Conservation (phyloP, 2,329 filamentous ascomycete species). For the Diaporthe vexans region DNA sequence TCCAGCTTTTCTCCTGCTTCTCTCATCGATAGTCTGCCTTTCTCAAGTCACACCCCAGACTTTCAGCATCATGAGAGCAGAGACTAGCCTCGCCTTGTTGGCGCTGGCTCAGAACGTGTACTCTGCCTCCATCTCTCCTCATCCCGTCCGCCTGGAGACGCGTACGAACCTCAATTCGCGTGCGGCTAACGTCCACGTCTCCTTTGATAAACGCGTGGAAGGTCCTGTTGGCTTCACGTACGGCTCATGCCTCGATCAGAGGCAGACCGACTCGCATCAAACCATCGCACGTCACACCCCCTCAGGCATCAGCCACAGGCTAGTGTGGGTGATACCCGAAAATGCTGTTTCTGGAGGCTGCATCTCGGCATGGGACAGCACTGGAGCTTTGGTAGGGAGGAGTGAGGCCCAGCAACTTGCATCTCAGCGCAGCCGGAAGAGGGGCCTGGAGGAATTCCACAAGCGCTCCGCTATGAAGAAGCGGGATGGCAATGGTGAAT, state of each 20-base stretch:
- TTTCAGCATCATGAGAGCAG: neutral
- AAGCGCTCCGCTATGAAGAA: slow-evolving; percentile 43
- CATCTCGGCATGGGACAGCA: slow-evolving; percentile 56
- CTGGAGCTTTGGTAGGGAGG: slow-evolving; percentile 52
- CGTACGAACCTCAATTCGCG: slow-evolving; percentile 51
- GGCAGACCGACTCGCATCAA: slow-evolving; percentile 47
- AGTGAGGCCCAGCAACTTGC: slow-evolving; percentile 52
- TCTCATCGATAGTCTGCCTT: neutral
- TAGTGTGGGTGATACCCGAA: slow-evolving; percentile 53
- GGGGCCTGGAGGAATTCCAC: slow-evolving; percentile 41
- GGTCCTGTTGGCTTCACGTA: slow-evolving; percentile 52
- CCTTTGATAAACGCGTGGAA: slow-evolving; percentile 45
- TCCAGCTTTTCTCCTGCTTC: neutral
- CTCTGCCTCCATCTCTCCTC: slow-evolving; percentile 43
- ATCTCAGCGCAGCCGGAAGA: slow-evolving; percentile 45
- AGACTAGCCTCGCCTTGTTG: slow-evolving; percentile 1
- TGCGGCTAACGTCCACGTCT: slow-evolving; percentile 52
- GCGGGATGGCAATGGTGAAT: slow-evolving; percentile 43
- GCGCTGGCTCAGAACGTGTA: slow-evolving; percentile 22
- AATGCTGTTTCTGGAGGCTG: slow-evolving; percentile 52
- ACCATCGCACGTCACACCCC: slow-evolving; percentile 44
- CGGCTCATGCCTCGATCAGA: slow-evolving; percentile 48
- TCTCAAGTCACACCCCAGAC: slow-evolving; percentile 39
- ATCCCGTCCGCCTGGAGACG: slow-evolving; percentile 51
- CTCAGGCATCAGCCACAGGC: slow-evolving; percentile 46